phyloP scores from a whole-genome alignment of 2,329 filamentous ascomycete genomes.

The Aspergillus terreus region DNA sequence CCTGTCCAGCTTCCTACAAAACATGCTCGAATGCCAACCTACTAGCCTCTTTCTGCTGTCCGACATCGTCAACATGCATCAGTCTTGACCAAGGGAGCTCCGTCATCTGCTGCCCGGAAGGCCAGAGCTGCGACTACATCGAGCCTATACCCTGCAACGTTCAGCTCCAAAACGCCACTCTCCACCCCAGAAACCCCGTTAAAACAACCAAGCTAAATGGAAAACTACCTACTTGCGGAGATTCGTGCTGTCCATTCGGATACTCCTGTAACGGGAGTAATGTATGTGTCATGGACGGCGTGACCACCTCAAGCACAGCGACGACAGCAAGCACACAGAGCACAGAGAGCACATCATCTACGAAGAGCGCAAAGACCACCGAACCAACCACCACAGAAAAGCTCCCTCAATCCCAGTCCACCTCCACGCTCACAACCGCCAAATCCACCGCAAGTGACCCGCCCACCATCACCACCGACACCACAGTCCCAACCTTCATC shows the following conservation, averaged over 20 bases:
- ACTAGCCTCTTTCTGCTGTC: conserved; percentile 44
- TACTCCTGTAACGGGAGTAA: conserved; percentile 38
- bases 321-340: conserved; percentile 18
- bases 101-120: conserved; percentile 46
- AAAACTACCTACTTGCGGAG: conserved; percentile 40
- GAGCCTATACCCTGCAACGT: conserved; percentile 43
- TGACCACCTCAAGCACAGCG: conserved; percentile 19
- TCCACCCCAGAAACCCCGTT: conserved; percentile 33
- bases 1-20: conserved; percentile 32
- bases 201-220: conserved; percentile 42
- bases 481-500: conserved; percentile 8
- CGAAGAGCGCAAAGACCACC: conserved; percentile 12
- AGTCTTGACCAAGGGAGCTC: conserved; percentile 40
- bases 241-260: conserved; percentile 45
- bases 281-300: conserved; percentile 26
- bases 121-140: conserved; percentile 39
- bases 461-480: background rate
- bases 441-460: background rate
- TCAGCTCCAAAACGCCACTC: conserved; percentile 37
- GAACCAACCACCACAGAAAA: conserved; percentile 4
- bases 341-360: conserved; percentile 12
- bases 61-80: conserved; percentile 38
- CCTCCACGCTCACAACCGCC: background rate
- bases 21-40: conserved; percentile 35
- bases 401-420: background rate